Evolutionary conservation across 805 yeast species (phyloP).

Genomic region (Nematodospora valgi): DNA sequence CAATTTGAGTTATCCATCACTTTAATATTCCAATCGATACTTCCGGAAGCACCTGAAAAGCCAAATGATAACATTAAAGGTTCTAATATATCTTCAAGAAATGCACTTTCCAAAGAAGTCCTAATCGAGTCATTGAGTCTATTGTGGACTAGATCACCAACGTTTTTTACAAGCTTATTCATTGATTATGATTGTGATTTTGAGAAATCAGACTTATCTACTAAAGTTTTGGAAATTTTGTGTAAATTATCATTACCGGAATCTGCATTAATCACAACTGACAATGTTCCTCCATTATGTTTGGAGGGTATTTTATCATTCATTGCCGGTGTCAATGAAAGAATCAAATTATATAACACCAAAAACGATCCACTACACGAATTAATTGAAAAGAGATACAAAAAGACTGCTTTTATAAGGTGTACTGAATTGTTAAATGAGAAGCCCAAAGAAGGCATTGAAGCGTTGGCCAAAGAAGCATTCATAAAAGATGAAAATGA

Average conservation of each 20-base stretch:
- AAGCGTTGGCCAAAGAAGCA: constrained; percentile 57
- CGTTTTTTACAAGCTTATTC: constrained; percentile 71
- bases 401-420: constrained; percentile 71
- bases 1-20: constrained; percentile 76
- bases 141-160: constrained; percentile 76
- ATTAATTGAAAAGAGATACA: constrained; percentile 41
- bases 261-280: constrained; percentile 73
- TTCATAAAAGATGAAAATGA: constrained; percentile 53
- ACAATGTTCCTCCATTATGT: constrained; percentile 89
- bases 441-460: constrained; percentile 74
- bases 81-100: constrained; percentile 17
- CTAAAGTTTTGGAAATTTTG: constrained; percentile 62
- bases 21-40: constrained; percentile 58
- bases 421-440: constrained; percentile 76
- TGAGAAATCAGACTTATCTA: constrained; percentile 76
- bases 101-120: constrained; percentile 64
- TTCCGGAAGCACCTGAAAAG: constrained; percentile 27
- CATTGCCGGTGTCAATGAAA: constrained; percentile 56
- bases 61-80: constrained; percentile 18
- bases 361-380: constrained; percentile 18
- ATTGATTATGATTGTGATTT: constrained; percentile 88
- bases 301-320: constrained; percentile 80
- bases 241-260: constrained; percentile 83
- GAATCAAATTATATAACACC: constrained; percentile 31
- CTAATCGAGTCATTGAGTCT: constrained; percentile 81